phyloP scores from a whole-genome alignment of 2,329 filamentous ascomycete species.

The Ramularia endophylla region DNA sequence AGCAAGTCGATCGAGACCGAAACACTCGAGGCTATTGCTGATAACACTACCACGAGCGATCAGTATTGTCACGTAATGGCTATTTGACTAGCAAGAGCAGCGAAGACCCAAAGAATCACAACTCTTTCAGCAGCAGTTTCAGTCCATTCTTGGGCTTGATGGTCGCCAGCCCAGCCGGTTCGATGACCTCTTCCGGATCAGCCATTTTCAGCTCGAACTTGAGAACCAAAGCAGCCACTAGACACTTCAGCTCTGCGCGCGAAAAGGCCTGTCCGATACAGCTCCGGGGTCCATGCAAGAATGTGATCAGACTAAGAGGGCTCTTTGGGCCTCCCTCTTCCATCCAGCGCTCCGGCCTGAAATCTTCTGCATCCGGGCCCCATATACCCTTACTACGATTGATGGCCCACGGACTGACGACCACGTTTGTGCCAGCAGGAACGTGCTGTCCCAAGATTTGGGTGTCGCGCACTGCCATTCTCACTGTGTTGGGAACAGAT shows the following conservation, averaged over 20 bases:
- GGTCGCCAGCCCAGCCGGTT: constrained; percentile 16
- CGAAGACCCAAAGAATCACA: neutral
- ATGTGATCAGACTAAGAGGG: constrained; percentile 38
- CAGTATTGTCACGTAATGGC: no score
- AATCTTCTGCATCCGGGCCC: constrained; percentile 27
- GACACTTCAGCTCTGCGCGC: constrained; percentile 22
- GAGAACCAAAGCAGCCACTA: constrained; percentile 21
- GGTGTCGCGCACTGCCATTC: constrained; percentile 14
- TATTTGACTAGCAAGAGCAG: no score
- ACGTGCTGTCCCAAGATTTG: constrained; percentile 9
- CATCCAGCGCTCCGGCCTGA: constrained; percentile 41
- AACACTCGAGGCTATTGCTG: no score
- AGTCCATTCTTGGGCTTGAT: constrained; percentile 18
- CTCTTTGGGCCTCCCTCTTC: constrained; percentile 28
- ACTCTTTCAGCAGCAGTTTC: constrained; percentile 3
- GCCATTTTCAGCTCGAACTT: constrained; percentile 19
- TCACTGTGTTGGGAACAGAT: constrained; percentile 15
- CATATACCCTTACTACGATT: constrained; percentile 28
- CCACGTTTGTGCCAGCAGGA: constrained; percentile 48
- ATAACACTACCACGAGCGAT: no score
- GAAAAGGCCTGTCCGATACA: constrained; percentile 29
- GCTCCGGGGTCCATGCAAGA: constrained; percentile 35
- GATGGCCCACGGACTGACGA: constrained; percentile 46
- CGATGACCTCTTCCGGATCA: constrained; percentile 15
- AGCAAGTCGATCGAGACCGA: no score